Evolutionary conservation across 1,139 yeast genomes (phyloP).

Genomic region (Kodamaea suecica): DNA sequence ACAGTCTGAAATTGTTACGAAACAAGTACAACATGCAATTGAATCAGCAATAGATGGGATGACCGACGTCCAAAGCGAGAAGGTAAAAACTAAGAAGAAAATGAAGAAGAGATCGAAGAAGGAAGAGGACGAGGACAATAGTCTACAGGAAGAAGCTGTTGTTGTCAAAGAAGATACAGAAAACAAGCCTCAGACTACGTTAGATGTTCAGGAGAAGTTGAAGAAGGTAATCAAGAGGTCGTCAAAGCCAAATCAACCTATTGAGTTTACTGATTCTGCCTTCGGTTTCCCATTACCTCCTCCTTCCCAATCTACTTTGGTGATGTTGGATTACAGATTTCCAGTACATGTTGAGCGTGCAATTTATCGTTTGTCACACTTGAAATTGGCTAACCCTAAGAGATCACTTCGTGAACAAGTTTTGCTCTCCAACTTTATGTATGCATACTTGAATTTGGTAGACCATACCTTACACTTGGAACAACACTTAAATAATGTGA

Average conservation of each 20-base stretch:
- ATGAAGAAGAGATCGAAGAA: conserved; percentile 7
- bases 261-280: conserved; percentile 75
- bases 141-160: conserved; percentile 10
- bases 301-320: conserved; percentile 66
- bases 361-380: conserved; percentile 84
- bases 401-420: conserved; percentile 91
- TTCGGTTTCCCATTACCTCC: conserved; percentile 86
- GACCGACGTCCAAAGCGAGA: conserved; percentile 8
- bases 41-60: conserved; percentile 3
- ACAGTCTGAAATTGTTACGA: conserved; percentile 3
- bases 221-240: conserved; percentile 43
- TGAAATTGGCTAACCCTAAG: conserved; percentile 90
- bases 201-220: conserved; percentile 46
- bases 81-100: conserved; percentile 11
- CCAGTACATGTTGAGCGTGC: conserved; percentile 97
- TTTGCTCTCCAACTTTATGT: conserved; percentile 90
- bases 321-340: conserved; percentile 80
- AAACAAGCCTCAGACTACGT: conserved; percentile 34
- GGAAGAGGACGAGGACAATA: too few species aligned
- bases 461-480: conserved; percentile 82
- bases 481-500: conserved; percentile 36
- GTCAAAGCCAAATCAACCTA: conserved; percentile 61
- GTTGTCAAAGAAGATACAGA: conserved; percentile 11
- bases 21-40: too few species aligned
- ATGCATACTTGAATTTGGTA: conserved; percentile 89